Conservation (phyloP, 2,329 filamentous ascomycete genomes). For the Passalora sequoiae region DNA sequence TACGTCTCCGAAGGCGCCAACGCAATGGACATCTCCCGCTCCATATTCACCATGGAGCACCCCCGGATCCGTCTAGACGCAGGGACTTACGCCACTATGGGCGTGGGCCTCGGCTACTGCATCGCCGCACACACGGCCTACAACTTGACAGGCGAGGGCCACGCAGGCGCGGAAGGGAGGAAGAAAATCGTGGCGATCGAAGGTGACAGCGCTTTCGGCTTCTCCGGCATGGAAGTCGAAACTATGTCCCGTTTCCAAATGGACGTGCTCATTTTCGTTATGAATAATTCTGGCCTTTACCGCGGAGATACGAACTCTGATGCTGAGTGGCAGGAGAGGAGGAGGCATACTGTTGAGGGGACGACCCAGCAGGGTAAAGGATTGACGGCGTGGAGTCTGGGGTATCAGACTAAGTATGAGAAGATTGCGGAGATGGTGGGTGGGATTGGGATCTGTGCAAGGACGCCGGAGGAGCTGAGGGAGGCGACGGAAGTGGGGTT, state of each 20-base stretch:
- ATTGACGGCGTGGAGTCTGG: conserved; percentile 44
- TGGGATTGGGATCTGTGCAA: conserved; percentile 49
- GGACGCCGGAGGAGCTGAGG: conserved; percentile 49
- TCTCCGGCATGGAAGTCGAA: conserved; percentile 52
- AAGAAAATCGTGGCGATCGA: conserved; percentile 54
- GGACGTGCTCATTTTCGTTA: conserved; percentile 36
- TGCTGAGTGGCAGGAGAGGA: conserved; percentile 43
- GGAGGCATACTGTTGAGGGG: conserved; percentile 37
- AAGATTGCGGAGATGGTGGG: conserved; percentile 52
- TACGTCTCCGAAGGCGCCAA: conserved; percentile 57
- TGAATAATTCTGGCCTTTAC: conserved; percentile 46
- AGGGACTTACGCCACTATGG: conserved; percentile 57
- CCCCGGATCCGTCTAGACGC: conserved; percentile 54
- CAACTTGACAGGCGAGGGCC: conserved; percentile 41
- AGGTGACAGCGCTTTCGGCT: conserved; percentile 54
- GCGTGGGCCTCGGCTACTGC: conserved; percentile 53
- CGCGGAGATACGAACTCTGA: conserved; percentile 34
- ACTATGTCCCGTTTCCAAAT: conserved; percentile 53
- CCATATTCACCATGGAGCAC: conserved; percentile 50
- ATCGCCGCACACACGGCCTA: conserved; percentile 54
- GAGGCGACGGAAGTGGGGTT: conserved; percentile 50
- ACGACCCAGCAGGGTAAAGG: conserved; percentile 37
- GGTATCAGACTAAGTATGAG: conserved; percentile 53
- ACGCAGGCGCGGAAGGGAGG: conserved; percentile 4
- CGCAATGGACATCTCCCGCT: conserved; percentile 57